Evolutionary conservation across 2,329 filamentous ascomycete species (phyloP).

Genomic region (Ophiostoma quercus): DNA sequence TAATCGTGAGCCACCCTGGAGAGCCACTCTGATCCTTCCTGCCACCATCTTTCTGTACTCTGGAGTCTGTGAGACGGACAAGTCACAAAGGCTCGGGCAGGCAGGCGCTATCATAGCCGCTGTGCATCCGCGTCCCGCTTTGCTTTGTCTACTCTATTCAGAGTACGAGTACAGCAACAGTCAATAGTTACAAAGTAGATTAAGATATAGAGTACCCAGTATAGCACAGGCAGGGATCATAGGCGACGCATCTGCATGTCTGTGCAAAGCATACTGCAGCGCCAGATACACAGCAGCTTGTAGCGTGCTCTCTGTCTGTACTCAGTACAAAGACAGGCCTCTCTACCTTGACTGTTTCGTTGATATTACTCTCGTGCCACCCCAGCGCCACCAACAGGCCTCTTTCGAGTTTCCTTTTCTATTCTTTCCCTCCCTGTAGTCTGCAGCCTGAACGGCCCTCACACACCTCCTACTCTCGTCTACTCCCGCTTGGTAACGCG

Average conservation of each 20-base stretch:
- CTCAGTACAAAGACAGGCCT: background rate
- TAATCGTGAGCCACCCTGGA: background rate
- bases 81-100: constrained; percentile 5
- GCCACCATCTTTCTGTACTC: background rate
- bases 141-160: background rate
- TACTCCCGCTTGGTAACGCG: background rate
- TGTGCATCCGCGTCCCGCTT: background rate
- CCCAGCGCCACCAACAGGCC: background rate
- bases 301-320: background rate
- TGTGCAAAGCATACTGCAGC: background rate
- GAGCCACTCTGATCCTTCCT: background rate
- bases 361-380: background rate
- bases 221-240: background rate
- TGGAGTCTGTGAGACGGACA: background rate
- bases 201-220: background rate
- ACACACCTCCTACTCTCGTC: background rate
- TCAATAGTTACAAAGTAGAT: background rate
- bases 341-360: background rate
- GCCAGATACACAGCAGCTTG: background rate
- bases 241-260: background rate
- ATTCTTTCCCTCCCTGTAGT: background rate
- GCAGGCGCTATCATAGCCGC: constrained; percentile 7
- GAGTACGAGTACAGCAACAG: background rate
- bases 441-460: background rate
- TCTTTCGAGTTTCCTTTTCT: background rate